These are phyloP conservation scores for Populus trichocarpa DNA, from an alignment of 441 rosid species.

Conservation along the genomic window DNA sequence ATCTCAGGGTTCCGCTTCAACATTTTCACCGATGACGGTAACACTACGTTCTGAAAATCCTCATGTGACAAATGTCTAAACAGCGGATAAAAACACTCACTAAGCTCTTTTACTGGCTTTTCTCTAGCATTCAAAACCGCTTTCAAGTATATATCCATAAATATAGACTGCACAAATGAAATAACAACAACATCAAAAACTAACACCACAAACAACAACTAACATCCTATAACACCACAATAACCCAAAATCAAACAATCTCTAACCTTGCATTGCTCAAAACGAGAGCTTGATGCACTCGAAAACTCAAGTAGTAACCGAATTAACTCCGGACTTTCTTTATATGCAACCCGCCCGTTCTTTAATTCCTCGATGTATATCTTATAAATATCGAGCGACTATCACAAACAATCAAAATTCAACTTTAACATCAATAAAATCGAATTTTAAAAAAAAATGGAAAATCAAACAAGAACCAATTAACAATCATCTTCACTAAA, in stretches of 20 bases:
- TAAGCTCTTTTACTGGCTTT: constrained; percentile 57
- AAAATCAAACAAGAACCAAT: neutral
- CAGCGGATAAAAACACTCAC: constrained; percentile 67
- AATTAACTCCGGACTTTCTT: constrained; percentile 71
- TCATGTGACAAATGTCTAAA: constrained; percentile 63
- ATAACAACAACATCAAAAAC: too few relatives aligned
- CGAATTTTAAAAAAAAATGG: neutral
- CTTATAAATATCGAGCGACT: constrained; percentile 68
- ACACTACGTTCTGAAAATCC: constrained; percentile 71
- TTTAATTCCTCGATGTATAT: constrained; percentile 62
- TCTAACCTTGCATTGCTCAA: constrained; percentile 69
- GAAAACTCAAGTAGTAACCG: constrained; percentile 67
- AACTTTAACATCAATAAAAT: neutral
- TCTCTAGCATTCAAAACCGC: constrained; percentile 61
- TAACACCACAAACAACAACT: too few relatives aligned
- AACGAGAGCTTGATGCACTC: constrained; percentile 39
- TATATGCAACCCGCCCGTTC: constrained; percentile 65
- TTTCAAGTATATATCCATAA: too few relatives aligned
- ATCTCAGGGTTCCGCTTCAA: constrained; percentile 98
- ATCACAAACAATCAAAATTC: constrained; percentile 25
- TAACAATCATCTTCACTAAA: constrained; percentile 15
- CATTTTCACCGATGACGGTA: constrained; percentile 90
- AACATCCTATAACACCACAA: neutral
- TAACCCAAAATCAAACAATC: neutral
- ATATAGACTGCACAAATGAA: too few relatives aligned